Conservation (phyloP, 108 stramenopile species). For the Fragilaria radians region DNA sequence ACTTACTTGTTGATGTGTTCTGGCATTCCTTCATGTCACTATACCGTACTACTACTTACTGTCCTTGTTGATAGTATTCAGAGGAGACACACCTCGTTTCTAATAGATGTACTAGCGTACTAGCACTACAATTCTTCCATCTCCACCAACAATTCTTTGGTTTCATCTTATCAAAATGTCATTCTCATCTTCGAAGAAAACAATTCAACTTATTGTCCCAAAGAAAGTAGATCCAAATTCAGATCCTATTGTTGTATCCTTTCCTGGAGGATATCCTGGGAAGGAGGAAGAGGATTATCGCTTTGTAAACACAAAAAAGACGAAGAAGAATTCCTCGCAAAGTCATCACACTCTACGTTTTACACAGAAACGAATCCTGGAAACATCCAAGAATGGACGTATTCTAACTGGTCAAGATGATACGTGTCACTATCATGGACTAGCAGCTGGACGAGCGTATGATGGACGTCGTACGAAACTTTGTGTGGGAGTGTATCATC, state of each 20-base stretch:
- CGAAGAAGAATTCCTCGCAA: slow-evolving; percentile 1
- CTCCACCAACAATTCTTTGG: too few species aligned
- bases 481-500: slow-evolving; percentile 63
- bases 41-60: too few species aligned
- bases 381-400: slow-evolving; percentile 23
- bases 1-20: too few species aligned
- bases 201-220: too few species aligned
- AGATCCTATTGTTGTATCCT: slow-evolving; percentile 64
- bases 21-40: too few species aligned
- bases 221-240: neutral
- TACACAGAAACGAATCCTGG: slow-evolving; percentile 21
- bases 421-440: slow-evolving; percentile 34
- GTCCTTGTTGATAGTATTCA: too few species aligned
- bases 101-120: too few species aligned
- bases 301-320: slow-evolving; percentile 2
- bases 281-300: too few species aligned
- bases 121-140: too few species aligned
- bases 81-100: too few species aligned
- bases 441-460: slow-evolving; percentile 32
- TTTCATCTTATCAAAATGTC: too few species aligned
- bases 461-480: slow-evolving; percentile 65
- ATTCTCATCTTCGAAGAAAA: too few species aligned
- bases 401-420: slow-evolving; percentile 30
- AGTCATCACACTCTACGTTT: slow-evolving; percentile 26
- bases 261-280: slow-evolving; percentile 62